Conservation (phyloP, 2,329 filamentous ascomycete species). For the Alternaria atra region DNA sequence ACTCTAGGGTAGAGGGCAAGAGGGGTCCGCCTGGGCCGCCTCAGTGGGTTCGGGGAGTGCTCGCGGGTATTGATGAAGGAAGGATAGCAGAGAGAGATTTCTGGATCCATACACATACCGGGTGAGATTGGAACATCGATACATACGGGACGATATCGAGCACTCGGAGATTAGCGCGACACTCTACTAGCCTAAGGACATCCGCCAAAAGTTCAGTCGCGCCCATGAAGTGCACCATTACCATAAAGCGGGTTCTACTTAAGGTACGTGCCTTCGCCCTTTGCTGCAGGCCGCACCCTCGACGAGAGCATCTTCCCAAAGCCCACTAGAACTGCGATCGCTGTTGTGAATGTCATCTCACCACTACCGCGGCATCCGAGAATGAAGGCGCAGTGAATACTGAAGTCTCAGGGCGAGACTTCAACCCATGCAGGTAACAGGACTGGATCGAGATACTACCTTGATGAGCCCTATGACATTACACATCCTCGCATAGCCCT, state of each 20-base stretch:
- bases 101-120: slow-evolving; percentile 36
- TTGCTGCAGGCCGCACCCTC: too few relatives aligned
- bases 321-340: too few relatives aligned
- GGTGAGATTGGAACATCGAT: slow-evolving; percentile 5
- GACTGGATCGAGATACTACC: too few relatives aligned
- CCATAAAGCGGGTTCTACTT: neutral
- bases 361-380: too few relatives aligned
- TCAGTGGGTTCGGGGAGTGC: slow-evolving; percentile 35
- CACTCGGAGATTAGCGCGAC: neutral
- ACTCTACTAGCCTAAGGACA: neutral
- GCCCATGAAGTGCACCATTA: neutral
- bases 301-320: too few relatives aligned
- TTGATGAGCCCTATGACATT: too few relatives aligned
- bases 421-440: too few relatives aligned
- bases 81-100: slow-evolving; percentile 39
- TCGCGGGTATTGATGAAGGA: slow-evolving; percentile 40
- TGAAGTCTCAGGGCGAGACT: too few relatives aligned
- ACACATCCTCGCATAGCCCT: too few relatives aligned
- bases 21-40: slow-evolving; percentile 24
- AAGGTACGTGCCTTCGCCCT: too few relatives aligned
- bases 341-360: too few relatives aligned
- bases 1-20: slow-evolving; percentile 7
- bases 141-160: neutral
- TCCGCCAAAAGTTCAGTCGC: neutral
- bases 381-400: too few relatives aligned